Conservation (phyloP, 2,329 filamentous ascomycete species). For the Verticillium nubilum region DNA sequence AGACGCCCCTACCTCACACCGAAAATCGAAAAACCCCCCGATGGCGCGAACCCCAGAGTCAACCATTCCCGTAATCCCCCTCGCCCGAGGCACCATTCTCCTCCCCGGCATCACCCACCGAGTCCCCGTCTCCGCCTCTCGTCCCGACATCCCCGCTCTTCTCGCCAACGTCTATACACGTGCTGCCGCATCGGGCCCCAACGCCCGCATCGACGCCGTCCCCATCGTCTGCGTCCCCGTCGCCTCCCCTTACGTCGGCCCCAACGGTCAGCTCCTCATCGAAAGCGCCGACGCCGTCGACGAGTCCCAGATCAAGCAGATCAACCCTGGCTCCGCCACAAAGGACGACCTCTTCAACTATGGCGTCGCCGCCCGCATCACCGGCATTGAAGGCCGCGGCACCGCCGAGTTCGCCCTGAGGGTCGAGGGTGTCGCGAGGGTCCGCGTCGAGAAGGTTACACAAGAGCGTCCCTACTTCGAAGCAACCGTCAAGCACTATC, state of each 20-base stretch:
- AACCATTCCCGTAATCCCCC: conserved; percentile 70
- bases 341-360: conserved; percentile 75
- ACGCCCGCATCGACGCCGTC: conserved; percentile 59
- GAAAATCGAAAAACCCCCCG: background rate
- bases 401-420: conserved; percentile 75
- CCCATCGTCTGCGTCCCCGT: conserved; percentile 86
- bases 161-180: conserved; percentile 80
- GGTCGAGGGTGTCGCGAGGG: conserved; percentile 77
- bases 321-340: conserved; percentile 54
- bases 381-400: conserved; percentile 69
- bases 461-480: conserved; percentile 84
- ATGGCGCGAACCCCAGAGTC: conserved; percentile 28
- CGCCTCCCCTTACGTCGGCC: conserved; percentile 66
- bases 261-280: conserved; percentile 71
- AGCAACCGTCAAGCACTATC: conserved; percentile 66
- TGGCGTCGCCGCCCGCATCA: conserved; percentile 75
- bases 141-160: conserved; percentile 82
- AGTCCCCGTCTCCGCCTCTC: conserved; percentile 71
- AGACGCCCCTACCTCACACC: background rate
- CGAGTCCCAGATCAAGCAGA: conserved; percentile 32
- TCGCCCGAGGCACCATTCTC: conserved; percentile 75
- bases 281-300: conserved; percentile 54
- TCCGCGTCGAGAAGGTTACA: conserved; percentile 67
- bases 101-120: conserved; percentile 81
- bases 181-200: conserved; percentile 61